These are phyloP conservation scores for Pleurotus platypus DNA, from an alignment of 768 basidiomycete species.

Conservation along the genomic window DNA sequence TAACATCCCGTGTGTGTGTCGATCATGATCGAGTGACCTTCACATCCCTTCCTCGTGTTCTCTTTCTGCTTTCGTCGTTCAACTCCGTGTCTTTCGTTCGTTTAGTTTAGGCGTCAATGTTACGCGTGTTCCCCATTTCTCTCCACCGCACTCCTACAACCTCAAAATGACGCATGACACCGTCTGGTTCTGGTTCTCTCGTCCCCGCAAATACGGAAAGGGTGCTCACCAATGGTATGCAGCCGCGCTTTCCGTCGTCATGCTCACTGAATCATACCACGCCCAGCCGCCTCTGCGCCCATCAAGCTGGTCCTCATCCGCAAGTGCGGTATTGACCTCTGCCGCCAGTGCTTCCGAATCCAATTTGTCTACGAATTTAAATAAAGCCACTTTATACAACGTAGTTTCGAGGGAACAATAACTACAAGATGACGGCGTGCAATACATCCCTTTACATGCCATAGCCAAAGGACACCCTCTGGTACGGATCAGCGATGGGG, in stretches of 20 bases:
- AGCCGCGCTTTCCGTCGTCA: neutral
- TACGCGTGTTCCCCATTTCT: too few relatives aligned
- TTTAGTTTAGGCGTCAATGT: too few relatives aligned
- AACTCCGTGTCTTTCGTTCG: too few relatives aligned
- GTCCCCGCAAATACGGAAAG: slow-evolving; percentile 93
- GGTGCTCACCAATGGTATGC: slow-evolving; percentile 91
- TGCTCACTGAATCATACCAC: neutral
- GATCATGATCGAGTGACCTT: too few relatives aligned
- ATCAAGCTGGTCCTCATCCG: slow-evolving; percentile 96
- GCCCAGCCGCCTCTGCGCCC: slow-evolving; percentile 87
- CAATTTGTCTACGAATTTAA: slow-evolving; percentile 1
- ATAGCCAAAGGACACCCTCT: slow-evolving; percentile 69
- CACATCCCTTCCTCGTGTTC: too few relatives aligned
- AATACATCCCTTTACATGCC: slow-evolving; percentile 68
- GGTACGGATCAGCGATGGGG: slow-evolving; percentile 72
- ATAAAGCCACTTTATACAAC: slow-evolving; percentile 50
- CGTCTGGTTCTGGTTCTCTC: slow-evolving; percentile 82
- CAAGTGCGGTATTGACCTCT: slow-evolving; percentile 95
- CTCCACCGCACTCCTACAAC: slow-evolving; percentile 15
- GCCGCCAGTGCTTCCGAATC: slow-evolving; percentile 92
- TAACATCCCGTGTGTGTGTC: too few relatives aligned
- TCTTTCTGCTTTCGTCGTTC: too few relatives aligned
- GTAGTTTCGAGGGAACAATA: slow-evolving; percentile 40
- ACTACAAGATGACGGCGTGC: slow-evolving; percentile 66
- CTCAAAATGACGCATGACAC: slow-evolving; percentile 94